Evolutionary conservation across 2,329 filamentous ascomycete species (phyloP).

Genomic region (Aschersonia sp.): DNA sequence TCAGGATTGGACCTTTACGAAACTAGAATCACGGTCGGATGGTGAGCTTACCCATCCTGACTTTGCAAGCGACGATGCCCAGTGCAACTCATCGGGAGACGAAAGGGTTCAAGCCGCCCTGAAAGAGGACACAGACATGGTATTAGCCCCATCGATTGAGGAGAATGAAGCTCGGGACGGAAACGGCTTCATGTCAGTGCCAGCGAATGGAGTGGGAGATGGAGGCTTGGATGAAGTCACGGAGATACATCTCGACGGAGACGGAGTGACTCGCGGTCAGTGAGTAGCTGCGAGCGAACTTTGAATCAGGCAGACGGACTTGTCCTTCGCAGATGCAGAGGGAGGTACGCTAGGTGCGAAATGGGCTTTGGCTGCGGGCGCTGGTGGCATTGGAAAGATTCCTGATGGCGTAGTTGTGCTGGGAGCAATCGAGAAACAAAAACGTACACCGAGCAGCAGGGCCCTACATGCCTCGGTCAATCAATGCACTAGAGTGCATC

Average conservation of each 20-base stretch:
- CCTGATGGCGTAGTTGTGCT: too few species aligned
- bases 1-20: constrained; percentile 32
- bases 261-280: constrained; percentile 12
- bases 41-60: constrained; percentile 19
- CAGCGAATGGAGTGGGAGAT: constrained; percentile 19
- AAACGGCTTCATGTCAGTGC: constrained; percentile 24
- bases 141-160: constrained; percentile 6
- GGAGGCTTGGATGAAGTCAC: constrained; percentile 28
- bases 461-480: too few species aligned
- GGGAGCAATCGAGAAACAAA: too few species aligned
- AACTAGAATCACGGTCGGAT: constrained; percentile 16
- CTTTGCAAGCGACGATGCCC: constrained; percentile 27
- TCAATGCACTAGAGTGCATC: too few species aligned
- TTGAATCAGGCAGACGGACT: not conserved
- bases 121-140: constrained; percentile 18
- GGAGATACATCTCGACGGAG: constrained; percentile 34
- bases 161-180: constrained; percentile 15
- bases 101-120: constrained; percentile 12
- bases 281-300: constrained; percentile 4
- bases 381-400: too few species aligned
- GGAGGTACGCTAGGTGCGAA: not conserved
- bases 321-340: not conserved
- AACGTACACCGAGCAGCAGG: too few species aligned
- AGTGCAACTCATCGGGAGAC: constrained; percentile 25
- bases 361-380: too few species aligned